phyloP scores from a whole-genome alignment of 225 moss, liverwort and hornwort species.

The Climacium dendroides region DNA sequence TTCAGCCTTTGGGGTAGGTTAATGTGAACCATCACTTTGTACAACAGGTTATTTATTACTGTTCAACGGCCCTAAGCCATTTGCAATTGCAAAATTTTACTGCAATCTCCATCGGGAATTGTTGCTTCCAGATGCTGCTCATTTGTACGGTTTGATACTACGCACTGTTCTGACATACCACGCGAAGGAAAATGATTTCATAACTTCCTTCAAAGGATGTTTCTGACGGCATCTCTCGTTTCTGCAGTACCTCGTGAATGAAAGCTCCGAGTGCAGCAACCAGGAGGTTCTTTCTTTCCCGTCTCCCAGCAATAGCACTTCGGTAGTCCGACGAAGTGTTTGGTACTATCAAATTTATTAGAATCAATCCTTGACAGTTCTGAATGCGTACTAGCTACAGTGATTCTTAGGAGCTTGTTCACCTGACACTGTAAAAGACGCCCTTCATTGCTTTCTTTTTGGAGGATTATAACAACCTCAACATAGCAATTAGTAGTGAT shows the following conservation, averaged over 20 bases:
- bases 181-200: neutral
- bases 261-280: neutral
- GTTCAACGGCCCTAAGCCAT: neutral
- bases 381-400: neutral
- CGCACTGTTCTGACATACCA: neutral
- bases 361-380: neutral
- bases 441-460: neutral
- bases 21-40: slow-evolving; percentile 7
- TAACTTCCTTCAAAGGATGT: neutral
- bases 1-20: slow-evolving; percentile 2
- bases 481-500: neutral
- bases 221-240: neutral
- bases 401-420: neutral
- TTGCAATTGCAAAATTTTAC: neutral
- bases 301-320: neutral
- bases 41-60: slow-evolving; percentile 7
- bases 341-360: neutral
- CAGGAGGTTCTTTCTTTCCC: neutral
- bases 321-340: neutral
- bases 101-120: neutral
- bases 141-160: neutral
- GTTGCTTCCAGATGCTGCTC: neutral
- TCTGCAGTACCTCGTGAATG: neutral
- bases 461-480: neutral
- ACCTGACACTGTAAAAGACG: neutral